Evolutionary conservation across 2,329 filamentous ascomycete genomes (phyloP).

Genomic region (Sporothrix brasiliensis): DNA sequence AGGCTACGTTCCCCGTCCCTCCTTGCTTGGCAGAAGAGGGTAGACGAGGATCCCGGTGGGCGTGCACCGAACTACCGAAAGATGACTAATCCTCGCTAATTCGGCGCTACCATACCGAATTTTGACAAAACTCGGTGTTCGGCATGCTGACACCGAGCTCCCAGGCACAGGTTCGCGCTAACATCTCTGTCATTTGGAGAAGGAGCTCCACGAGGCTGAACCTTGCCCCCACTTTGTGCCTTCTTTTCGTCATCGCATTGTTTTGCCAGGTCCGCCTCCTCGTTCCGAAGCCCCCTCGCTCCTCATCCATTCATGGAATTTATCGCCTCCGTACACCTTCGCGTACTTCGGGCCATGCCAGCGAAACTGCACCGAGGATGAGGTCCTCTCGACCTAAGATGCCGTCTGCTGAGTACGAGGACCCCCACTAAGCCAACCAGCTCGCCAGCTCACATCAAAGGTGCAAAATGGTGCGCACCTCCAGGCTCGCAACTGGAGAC

Average conservation of each 20-base stretch:
- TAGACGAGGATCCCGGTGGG: background rate
- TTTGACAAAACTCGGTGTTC: background rate
- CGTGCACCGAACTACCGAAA: background rate
- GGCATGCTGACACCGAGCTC: background rate
- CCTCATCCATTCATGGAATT: constrained; percentile 10
- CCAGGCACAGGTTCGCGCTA: background rate
- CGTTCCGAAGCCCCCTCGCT: background rate
- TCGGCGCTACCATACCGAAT: background rate
- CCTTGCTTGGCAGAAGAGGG: background rate
- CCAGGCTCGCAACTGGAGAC: background rate
- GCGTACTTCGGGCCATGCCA: background rate
- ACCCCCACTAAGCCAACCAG: background rate
- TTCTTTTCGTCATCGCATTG: background rate
- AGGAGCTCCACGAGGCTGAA: constrained; percentile 20
- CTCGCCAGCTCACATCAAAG: background rate
- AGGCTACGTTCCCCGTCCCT: constrained; percentile 10
- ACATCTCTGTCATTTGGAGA: background rate
- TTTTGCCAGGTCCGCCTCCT: too few relatives aligned
- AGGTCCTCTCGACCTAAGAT: background rate
- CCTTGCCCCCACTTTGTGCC: background rate
- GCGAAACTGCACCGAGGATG: background rate
- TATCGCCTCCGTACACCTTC: constrained; percentile 4
- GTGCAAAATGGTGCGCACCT: background rate
- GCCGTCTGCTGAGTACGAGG: background rate
- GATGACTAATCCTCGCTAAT: background rate